Evolutionary conservation across 169 alveolate genomes (phyloP).

Genomic region (Plasmodium gaboni): DNA sequence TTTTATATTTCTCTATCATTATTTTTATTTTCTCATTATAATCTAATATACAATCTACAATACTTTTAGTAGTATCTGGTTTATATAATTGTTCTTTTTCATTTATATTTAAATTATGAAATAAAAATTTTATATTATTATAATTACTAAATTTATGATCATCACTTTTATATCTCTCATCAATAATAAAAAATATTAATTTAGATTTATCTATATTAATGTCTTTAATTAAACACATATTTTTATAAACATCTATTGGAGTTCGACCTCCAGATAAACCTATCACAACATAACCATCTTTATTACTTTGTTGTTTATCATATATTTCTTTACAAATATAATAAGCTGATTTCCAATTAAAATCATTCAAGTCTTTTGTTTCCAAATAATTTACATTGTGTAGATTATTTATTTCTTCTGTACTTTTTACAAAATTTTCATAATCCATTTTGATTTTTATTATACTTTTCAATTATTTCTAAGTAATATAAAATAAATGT

Average conservation of each 20-base stretch:
- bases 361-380: slow-evolving; percentile 31
- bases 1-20: slow-evolving; percentile 32
- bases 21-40: slow-evolving; percentile 57
- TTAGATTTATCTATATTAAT: slow-evolving; percentile 45
- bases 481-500: too few species aligned
- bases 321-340: slow-evolving; percentile 54
- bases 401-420: slow-evolving; percentile 24
- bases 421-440: not conserved
- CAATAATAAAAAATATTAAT: slow-evolving; percentile 62
- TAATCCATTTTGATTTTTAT: slow-evolving; percentile 21
- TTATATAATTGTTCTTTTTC: slow-evolving; percentile 34
- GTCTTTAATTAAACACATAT: slow-evolving; percentile 46
- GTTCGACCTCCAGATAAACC: slow-evolving; percentile 68
- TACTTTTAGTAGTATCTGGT: slow-evolving; percentile 43
- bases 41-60: slow-evolving; percentile 48
- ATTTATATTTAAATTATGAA: slow-evolving; percentile 45
- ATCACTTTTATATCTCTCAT: slow-evolving; percentile 53
- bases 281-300: slow-evolving; percentile 53
- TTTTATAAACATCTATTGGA: slow-evolving; percentile 70
- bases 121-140: slow-evolving; percentile 60
- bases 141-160: slow-evolving; percentile 69
- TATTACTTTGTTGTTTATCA: slow-evolving; percentile 38
- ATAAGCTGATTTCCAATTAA: slow-evolving; percentile 51
- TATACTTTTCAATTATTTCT: too few species aligned
- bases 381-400: slow-evolving; percentile 60